Conservation (phyloP, 2,329 filamentous ascomycete species). For the Arthrobotrys megalospora region DNA sequence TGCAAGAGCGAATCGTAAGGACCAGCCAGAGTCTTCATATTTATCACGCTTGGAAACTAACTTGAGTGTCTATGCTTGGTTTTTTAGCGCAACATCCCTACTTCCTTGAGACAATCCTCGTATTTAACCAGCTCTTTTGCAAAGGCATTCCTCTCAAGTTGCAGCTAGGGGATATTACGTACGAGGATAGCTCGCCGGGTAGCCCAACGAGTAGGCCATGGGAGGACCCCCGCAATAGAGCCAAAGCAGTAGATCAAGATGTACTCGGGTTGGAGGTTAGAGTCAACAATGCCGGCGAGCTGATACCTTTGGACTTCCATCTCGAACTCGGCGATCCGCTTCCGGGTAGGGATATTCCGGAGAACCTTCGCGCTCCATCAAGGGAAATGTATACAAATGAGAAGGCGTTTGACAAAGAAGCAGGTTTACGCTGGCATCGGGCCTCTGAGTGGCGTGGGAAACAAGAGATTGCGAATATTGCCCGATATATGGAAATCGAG, state of each 20-base stretch:
- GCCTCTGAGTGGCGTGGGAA: not conserved
- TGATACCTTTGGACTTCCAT: not conserved
- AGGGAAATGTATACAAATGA: not conserved
- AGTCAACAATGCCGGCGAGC: not conserved
- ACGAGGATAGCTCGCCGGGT: not conserved
- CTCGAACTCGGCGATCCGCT: not conserved
- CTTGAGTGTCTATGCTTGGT: not conserved
- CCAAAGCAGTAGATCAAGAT: not conserved
- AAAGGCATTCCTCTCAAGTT: conserved; percentile 5
- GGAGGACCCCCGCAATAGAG: conserved; percentile 19
- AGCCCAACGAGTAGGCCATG: not conserved
- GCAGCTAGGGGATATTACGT: not conserved
- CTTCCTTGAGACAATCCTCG: conserved; percentile 5
- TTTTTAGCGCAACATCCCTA: conserved; percentile 21
- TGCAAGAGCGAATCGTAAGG: conserved; percentile 25
- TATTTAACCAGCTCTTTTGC: conserved; percentile 4
- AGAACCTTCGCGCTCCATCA: not conserved
- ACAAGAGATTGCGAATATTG: conserved; percentile 7
- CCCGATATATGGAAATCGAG: no score
- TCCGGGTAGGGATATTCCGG: not conserved
- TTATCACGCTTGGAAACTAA: not conserved
- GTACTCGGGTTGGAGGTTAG: not conserved
- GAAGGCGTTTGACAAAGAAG: not conserved
- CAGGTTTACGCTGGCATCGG: not conserved
- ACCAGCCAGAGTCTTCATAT: not conserved